Conservation (phyloP, 116 monocot species). For the Cymodocea nodosa region DNA sequence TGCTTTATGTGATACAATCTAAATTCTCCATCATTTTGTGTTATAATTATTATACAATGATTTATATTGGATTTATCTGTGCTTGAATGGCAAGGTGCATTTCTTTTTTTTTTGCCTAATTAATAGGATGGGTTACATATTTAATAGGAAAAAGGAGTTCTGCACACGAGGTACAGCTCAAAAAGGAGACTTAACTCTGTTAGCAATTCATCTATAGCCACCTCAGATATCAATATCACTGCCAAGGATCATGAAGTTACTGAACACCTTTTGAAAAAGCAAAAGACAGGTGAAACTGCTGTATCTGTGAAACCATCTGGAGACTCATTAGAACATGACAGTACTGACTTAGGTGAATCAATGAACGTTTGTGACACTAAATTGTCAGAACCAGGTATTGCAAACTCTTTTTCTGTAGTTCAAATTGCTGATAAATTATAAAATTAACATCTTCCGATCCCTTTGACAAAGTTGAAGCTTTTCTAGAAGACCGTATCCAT, state of each 20-base stretch:
- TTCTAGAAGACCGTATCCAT: no score
- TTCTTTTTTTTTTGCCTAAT: no score
- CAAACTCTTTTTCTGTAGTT: not conserved
- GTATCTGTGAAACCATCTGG: not conserved
- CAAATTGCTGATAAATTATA: no score
- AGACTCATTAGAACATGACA: not conserved
- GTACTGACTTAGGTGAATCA: not conserved
- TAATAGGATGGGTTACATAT: not conserved
- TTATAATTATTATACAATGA: no score
- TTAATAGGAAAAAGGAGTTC: constrained; percentile 45
- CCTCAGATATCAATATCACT: no score
- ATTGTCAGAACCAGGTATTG: constrained; percentile 2
- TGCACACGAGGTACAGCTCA: constrained; percentile 24
- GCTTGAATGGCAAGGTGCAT: no score
- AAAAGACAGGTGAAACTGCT: not conserved
- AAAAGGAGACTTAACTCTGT: constrained; percentile 12
- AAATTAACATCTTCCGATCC: no score
- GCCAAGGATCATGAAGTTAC: not conserved
- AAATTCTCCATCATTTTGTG: no score
- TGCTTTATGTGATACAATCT: no score
- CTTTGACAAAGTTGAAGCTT: no score
- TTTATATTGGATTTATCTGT: no score
- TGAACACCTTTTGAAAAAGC: not conserved
- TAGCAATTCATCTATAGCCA: not conserved
- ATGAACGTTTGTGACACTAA: not conserved